Conservation (phyloP, 176 grass and related monocot species). For the Melocanna baccifera region DNA sequence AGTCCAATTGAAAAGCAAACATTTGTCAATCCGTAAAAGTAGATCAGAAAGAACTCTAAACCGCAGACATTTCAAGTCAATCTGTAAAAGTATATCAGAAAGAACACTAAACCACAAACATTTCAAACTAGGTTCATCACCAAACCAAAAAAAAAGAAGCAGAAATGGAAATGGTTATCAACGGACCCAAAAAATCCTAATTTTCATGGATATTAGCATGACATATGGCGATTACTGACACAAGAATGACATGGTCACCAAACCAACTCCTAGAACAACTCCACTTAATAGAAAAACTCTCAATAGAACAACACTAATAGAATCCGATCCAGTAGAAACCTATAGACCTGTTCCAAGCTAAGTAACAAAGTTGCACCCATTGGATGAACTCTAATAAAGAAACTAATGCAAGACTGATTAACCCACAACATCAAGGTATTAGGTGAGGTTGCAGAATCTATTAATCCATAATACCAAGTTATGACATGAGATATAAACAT, state of each 20-base stretch:
- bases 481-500: not conserved
- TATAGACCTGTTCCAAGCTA: not conserved
- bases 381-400: not conserved
- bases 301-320: no score
- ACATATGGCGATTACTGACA: not conserved
- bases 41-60: not conserved
- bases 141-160: slow-evolving; percentile 10
- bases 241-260: not conserved
- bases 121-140: slow-evolving; percentile 14
- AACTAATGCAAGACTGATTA: not conserved
- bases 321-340: no score
- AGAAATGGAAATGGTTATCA: not conserved
- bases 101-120: not conserved
- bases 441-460: not conserved
- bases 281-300: no score
- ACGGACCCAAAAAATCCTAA: slow-evolving; percentile 5
- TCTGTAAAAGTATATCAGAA: not conserved
- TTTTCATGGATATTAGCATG: not conserved
- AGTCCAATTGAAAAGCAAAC: slow-evolving; percentile 23
- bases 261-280: not conserved
- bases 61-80: slow-evolving; percentile 1
- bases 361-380: not conserved
- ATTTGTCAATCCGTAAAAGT: not conserved
- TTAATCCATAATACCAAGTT: not conserved
- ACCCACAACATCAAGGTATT: not conserved